These are phyloP conservation scores for Austroboletus novae-zelandiae DNA, from an alignment of 1,284 basidiomycete genomes.

Conservation along the genomic window DNA sequence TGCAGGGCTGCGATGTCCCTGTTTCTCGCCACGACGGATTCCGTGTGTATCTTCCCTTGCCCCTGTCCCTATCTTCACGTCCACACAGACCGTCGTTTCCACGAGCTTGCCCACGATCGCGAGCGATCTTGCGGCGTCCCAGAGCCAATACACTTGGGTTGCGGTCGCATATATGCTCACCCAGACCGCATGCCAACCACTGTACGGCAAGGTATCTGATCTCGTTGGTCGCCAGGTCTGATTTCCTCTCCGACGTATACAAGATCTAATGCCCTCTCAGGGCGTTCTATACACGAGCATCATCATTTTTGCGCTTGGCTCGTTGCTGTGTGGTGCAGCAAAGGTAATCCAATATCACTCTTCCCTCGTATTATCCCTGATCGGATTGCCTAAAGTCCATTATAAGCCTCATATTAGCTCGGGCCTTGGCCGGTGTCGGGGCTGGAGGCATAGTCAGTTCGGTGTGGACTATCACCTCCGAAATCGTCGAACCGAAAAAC, in stretches of 20 bases:
- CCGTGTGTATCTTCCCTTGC: slow-evolving; percentile 46
- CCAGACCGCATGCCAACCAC: slow-evolving; percentile 77
- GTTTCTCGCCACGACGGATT: slow-evolving; percentile 80
- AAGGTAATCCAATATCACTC: slow-evolving; percentile 41
- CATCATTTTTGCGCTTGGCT: slow-evolving; percentile 65
- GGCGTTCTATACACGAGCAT: slow-evolving; percentile 67
- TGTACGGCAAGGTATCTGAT: slow-evolving; percentile 77
- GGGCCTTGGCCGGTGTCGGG: slow-evolving; percentile 67
- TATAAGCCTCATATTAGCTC: slow-evolving; percentile 52
- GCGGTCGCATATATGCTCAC: slow-evolving; percentile 78
- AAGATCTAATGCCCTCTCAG: slow-evolving; percentile 37
- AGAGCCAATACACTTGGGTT: slow-evolving; percentile 79
- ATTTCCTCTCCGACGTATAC: slow-evolving; percentile 2
- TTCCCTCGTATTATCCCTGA: slow-evolving; percentile 13
- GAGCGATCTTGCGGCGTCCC: slow-evolving; percentile 59
- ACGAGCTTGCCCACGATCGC: slow-evolving; percentile 77
- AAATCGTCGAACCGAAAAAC: slow-evolving; percentile 65
- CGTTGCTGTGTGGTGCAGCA: slow-evolving; percentile 67
- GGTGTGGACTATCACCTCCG: slow-evolving; percentile 80
- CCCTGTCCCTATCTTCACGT: slow-evolving; percentile 16
- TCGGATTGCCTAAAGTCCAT: slow-evolving; percentile 47
- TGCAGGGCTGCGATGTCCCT: slow-evolving; percentile 67
- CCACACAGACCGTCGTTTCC: slow-evolving; percentile 70
- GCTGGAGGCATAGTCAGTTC: slow-evolving; percentile 79
- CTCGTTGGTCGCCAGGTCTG: slow-evolving; percentile 71